Evolutionary conservation across 1,284 basidiomycete species (phyloP).

Genomic region (Tremellales sp.): DNA sequence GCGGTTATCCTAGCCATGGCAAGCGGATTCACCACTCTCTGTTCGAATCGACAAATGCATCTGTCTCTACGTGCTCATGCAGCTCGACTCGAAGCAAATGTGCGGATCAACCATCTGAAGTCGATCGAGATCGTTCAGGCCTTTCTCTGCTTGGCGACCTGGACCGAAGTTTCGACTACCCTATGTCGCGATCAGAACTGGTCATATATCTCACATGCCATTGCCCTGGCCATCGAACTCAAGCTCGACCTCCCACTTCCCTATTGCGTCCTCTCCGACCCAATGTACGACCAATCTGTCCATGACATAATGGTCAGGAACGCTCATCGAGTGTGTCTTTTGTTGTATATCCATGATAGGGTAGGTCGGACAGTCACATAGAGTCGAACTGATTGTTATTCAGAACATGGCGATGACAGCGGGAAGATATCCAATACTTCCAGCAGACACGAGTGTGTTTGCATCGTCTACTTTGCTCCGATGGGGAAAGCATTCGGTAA

Average conservation of each 20-base stretch:
- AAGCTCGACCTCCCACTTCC: constrained; percentile 15
- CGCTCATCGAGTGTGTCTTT: constrained; percentile 16
- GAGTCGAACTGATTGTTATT: no score
- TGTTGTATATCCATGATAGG: constrained; percentile 19
- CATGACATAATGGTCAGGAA: constrained; percentile 18
- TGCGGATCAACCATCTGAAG: constrained; percentile 20
- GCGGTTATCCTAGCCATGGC: constrained; percentile 16
- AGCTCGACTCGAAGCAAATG: constrained; percentile 6
- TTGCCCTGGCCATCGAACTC: constrained; percentile 16
- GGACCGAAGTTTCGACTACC: constrained; percentile 12
- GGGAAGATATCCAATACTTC: constrained; percentile 18
- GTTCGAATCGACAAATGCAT: constrained; percentile 12
- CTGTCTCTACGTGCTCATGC: constrained; percentile 12
- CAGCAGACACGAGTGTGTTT: constrained; percentile 9
- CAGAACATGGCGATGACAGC: constrained; percentile 26
- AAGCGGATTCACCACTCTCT: constrained; percentile 11
- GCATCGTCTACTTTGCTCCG: constrained; percentile 7
- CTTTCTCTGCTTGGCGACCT: constrained; percentile 16
- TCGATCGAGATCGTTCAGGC: constrained; percentile 22
- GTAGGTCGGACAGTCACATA: no score
- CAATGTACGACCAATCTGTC: constrained; percentile 4
- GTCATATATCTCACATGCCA: constrained; percentile 18
- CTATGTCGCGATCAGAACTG: constrained; percentile 17
- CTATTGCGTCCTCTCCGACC: constrained; percentile 17
- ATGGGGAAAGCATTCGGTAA: constrained; percentile 19